These are phyloP conservation scores for Yamadazyma dendronema DNA, from an alignment of 1,139 yeast species.

Conservation along the genomic window DNA sequence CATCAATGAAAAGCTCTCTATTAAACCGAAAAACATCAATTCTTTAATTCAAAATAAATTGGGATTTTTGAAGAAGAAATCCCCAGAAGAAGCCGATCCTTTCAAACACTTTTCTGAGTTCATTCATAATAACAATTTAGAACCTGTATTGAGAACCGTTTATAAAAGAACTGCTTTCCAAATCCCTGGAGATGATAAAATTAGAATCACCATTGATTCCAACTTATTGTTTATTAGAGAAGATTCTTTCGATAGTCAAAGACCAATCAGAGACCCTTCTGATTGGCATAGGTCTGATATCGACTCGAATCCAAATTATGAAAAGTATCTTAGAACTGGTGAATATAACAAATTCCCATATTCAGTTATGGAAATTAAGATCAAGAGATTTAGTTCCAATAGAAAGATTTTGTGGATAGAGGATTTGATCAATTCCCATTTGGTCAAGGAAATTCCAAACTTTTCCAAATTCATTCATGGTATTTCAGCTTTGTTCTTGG, in stretches of 20 bases:
- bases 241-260: slow-evolving; percentile 77
- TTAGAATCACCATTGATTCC: slow-evolving; percentile 86
- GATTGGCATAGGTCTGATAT: slow-evolving; percentile 93
- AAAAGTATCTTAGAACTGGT: slow-evolving; percentile 75
- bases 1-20: slow-evolving; percentile 56
- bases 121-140: slow-evolving; percentile 63
- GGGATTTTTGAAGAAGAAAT: slow-evolving; percentile 23
- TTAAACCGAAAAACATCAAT: slow-evolving; percentile 64
- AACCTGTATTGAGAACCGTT: slow-evolving; percentile 83
- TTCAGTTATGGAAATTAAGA: slow-evolving; percentile 86
- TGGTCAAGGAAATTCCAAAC: slow-evolving; percentile 88
- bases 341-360: slow-evolving; percentile 87
- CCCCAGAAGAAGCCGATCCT: slow-evolving; percentile 31
- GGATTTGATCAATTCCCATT: slow-evolving; percentile 78
- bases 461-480: slow-evolving; percentile 91
- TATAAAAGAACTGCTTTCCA: slow-evolving; percentile 95
- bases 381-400: slow-evolving; percentile 52
- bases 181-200: slow-evolving; percentile 94
- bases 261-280: slow-evolving; percentile 86
- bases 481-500: slow-evolving; percentile 80
- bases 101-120: slow-evolving; percentile 64
- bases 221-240: slow-evolving; percentile 86
- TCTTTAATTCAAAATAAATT: slow-evolving; percentile 36
- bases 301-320: slow-evolving; percentile 73
- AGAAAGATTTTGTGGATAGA: slow-evolving; percentile 73